A percentile compares a stretch with the other conserved stretches of the same genome.
Conservation (phyloP, 1,284 basidiomycete genomes). For the Moesziomyces antarcticus region DNA sequence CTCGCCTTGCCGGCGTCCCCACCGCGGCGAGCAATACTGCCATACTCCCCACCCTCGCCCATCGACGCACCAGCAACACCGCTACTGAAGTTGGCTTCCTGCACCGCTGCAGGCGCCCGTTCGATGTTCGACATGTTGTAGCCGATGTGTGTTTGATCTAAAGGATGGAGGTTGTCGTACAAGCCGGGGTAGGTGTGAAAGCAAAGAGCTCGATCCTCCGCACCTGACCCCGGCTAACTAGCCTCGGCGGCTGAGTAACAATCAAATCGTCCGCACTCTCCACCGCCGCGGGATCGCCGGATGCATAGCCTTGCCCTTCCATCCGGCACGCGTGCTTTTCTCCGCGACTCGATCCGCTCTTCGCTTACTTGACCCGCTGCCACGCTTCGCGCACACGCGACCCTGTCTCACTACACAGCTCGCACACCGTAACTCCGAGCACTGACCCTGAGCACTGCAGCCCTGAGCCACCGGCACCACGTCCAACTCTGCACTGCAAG, state of each 20-base stretch:
- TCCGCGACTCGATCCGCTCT: too few relatives aligned
- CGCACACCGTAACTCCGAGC: neutral
- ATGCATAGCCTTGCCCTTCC: too few relatives aligned
- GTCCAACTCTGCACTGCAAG: neutral
- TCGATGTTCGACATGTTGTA: neutral
- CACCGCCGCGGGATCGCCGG: too few relatives aligned
- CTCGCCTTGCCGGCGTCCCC: constrained; percentile 9
- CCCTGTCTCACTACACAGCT: neutral
- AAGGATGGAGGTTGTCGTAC: neutral
- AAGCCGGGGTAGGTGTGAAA: too few relatives aligned
- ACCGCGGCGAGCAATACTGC: neutral
- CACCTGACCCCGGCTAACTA: too few relatives aligned
- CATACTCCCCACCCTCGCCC: constrained; percentile 2
- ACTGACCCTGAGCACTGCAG: too few relatives aligned
- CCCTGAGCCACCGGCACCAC: too few relatives aligned
- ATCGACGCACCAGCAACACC: neutral
- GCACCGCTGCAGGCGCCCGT: constrained; percentile 13
- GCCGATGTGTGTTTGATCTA: neutral
- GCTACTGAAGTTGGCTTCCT: constrained; percentile 26
- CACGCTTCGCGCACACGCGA: neutral
- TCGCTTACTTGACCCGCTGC: too few relatives aligned
- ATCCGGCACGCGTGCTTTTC: too few relatives aligned
- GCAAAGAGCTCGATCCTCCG: too few relatives aligned
- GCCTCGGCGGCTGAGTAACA: too few relatives aligned
- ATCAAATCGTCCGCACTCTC: too few relatives aligned